Evolutionary conservation across 495 filamentous ascomycete genomes (phyloP), one percentile per base, ranked within the genome.

Genomic region (Tuber borchii): DNA sequence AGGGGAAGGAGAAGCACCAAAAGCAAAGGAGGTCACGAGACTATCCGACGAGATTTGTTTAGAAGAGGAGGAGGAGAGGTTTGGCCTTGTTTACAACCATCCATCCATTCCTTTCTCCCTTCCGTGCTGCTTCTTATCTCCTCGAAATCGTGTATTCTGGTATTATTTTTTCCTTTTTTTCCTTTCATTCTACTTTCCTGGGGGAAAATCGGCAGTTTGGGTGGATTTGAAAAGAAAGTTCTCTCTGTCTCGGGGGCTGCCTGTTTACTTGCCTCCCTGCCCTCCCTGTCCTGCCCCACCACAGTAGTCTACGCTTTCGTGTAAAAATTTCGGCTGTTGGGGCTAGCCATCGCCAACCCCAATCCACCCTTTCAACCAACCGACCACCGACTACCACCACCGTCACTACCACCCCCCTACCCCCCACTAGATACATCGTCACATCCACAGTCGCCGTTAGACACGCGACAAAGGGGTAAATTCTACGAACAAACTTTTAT

Each of bases 251-350:
- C 56, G 56, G 56, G 31, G 26, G 31, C 56, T 65, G 56, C 14
- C 56, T 31, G 56, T 65, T 31, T 61, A 31, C 22, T 31, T 61
- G 76, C 75, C 70, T 79, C 73, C 42, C 78, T 69, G 46, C 76
- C 75, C 77, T 78, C 76, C 75, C 77, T 78, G 77, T 2, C 75
- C 71, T 78, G 77, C 75, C 71, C 78, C 78, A 56, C 78, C 73
- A 79, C 70, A 69, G 42, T 77, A 78, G 72, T 73, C 77, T 56
- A 78, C 76, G 73, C 43, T 73, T 79, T 74, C 76, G 78, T 79
- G 78, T 79, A 79, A 79, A 65, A 77, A 79, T 75, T 79, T 79
- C 12, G 78, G 78, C 73, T 77, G 76, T 79, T 79, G 78, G 77
- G 78, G 56, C 26, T 65, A 34, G 56, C 76, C 78, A 79, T 79